Evolutionary conservation across 306 rosid species (phyloP), one percentile per base, ranked within the genome.

Genomic region (Fragaria vesca): DNA sequence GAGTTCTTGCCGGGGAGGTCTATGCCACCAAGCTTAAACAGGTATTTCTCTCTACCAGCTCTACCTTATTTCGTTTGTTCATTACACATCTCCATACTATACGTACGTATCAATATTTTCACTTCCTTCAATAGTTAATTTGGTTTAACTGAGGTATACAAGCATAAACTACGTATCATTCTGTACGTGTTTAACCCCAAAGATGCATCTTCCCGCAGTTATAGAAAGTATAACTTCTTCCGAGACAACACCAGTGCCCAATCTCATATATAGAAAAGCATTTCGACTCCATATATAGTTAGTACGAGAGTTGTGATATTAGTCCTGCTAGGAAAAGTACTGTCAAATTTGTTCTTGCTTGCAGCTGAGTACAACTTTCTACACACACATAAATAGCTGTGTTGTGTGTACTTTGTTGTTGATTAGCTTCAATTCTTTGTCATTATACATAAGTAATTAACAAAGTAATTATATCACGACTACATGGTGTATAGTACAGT

Each of bases 1-100:
- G 88, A 70, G 93, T 94, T 79, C 77, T 92, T 2, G 97, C 93
- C 3, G 93, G 89, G 2, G 93, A 92, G 79, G 75, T 94, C 45
- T 88, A 92, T 74, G 80, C 91, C 52, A 71, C 70, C 85, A 87
- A 89, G 76, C 89, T 89, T 76, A 86, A 85, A 81, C 81, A 92
- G 98, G 98, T 94, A 2, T 62, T 5, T 61, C 8, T 61, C 8
- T 60, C 38, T 15, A 11, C 9, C 18, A 55, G 12, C 26, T 50
- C 26, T 50, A 50, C 55, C 52, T 50, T 50, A n/a, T n/a, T 8
- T 55, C 4, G 16, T 55, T n/a, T 57, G 63, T 21, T 57, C 15
- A 21, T 54, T 21, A 21, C 62, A 21, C 62, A 21, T 57, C 32
- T 57, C 32, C 63, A 21, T 57, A 57, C 24, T 21, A n/a, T 20